Percentiles rank a stretch among this genome's conserved stretches.
Evolutionary conservation across 2,329 filamentous ascomycete species (phyloP).

Genomic region (Nemania serpens): DNA sequence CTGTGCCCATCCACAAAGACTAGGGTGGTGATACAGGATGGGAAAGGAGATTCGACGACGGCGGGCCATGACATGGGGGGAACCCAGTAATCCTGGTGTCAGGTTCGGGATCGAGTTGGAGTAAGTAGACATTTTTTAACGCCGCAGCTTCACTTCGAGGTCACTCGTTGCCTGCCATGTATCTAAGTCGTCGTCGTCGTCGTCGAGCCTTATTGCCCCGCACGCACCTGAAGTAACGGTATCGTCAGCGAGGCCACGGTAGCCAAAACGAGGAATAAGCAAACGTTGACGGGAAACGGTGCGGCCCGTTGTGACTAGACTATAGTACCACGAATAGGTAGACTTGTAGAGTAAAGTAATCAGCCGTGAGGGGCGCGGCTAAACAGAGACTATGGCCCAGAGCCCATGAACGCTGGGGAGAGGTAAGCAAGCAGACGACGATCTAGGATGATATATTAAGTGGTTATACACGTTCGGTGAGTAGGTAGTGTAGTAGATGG

Average conservation of each 20-base stretch:
- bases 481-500: background rate
- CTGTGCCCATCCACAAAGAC: background rate
- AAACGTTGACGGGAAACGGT: slow-evolving; percentile 8
- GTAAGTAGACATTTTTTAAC: slow-evolving; percentile 15
- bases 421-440: background rate
- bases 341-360: background rate
- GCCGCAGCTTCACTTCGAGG: slow-evolving; percentile 8
- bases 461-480: background rate
- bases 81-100: background rate
- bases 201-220: slow-evolving; percentile 7
- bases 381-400: background rate
- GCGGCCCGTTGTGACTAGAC: slow-evolving; percentile 8
- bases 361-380: background rate
- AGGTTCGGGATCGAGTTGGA: background rate
- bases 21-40: background rate
- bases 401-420: background rate
- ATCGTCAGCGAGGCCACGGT: background rate
- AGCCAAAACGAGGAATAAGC: background rate
- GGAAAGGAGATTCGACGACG: slow-evolving; percentile 10
- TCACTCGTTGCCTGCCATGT: slow-evolving; percentile 12
- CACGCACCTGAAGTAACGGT: background rate
- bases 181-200: too few relatives aligned
- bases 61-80: slow-evolving; percentile 16
- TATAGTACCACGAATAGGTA: background rate
- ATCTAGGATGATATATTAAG: background rate